These are phyloP conservation scores for Malus sylvestris DNA, from an alignment of 306 rosid species.

Conservation along the genomic window DNA sequence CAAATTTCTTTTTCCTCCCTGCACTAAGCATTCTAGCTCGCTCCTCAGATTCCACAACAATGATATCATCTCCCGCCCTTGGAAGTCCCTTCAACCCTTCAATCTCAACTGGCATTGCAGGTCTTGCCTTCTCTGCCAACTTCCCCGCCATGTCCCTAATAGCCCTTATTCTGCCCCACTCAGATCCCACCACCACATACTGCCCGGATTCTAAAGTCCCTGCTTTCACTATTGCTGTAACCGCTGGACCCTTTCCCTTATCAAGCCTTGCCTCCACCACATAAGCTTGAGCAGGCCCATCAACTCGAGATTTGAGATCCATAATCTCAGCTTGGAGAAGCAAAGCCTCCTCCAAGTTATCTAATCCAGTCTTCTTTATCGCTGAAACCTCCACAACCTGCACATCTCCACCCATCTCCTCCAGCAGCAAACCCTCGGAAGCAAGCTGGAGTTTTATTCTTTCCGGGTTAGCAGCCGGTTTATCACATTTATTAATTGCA, in stretches of 20 bases:
- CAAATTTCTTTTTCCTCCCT: conserved; percentile 75
- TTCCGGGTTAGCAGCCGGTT: conserved; percentile 91
- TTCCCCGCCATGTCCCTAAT: conserved; percentile 63
- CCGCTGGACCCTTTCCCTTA: conserved; percentile 84
- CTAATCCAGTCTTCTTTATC: conserved; percentile 66
- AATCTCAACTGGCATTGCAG: conserved; percentile 92
- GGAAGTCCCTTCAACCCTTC: conserved; percentile 91
- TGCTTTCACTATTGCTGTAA: conserved; percentile 89
- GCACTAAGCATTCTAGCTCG: conserved; percentile 92
- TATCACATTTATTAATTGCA: conserved; percentile 95
- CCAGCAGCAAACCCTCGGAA: conserved; percentile 83
- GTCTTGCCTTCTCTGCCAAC: conserved; percentile 64
- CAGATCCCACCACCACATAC: conserved; percentile 80
- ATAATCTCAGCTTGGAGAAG: conserved; percentile 93
- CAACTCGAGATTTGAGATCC: conserved; percentile 87
- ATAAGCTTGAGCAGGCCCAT: conserved; percentile 97
- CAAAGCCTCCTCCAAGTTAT: conserved; percentile 73
- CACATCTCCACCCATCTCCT: conserved; percentile 96
- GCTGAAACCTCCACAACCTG: conserved; percentile 93
- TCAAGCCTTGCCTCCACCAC: conserved; percentile 98
- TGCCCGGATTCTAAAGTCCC: conserved; percentile 81
- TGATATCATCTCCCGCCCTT: conserved; percentile 91
- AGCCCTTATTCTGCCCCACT: conserved; percentile 94
- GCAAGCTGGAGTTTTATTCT: conserved; percentile 86
- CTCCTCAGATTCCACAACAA: conserved; percentile 86